Conservation (phyloP, 129 eudicot genomes). For the Artemisia tridentata region DNA sequence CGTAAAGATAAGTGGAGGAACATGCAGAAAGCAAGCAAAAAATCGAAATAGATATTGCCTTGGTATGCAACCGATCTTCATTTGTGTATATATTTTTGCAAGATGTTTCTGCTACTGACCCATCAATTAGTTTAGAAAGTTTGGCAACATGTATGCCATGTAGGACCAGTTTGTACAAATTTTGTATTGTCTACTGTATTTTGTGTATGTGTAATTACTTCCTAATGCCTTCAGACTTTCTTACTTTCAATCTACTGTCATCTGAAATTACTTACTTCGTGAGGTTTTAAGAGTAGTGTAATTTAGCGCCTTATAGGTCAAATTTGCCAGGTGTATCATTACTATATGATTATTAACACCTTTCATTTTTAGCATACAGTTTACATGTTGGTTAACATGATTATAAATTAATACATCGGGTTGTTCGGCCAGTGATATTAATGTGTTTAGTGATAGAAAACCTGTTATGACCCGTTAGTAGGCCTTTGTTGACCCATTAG, state of each 20-base stretch:
- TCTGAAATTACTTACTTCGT: background rate
- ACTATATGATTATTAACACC: too few species aligned
- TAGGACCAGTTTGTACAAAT: too few species aligned
- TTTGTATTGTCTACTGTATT: too few species aligned
- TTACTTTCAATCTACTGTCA: background rate
- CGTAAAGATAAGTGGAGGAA: too few species aligned
- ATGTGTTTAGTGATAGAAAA: background rate
- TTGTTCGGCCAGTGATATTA: background rate
- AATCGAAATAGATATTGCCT: background rate
- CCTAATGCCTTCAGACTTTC: too few species aligned
- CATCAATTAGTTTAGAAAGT: background rate
- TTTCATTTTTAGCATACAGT: too few species aligned
- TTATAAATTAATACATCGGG: background rate
- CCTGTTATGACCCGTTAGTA: background rate
- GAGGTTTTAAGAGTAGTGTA: too few species aligned
- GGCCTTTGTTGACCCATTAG: background rate
- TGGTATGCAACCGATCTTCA: conserved; percentile 5
- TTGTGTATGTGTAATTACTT: too few species aligned
- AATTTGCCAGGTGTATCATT: too few species aligned
- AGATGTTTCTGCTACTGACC: too few species aligned
- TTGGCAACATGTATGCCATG: too few species aligned
- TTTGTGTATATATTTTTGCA: background rate
- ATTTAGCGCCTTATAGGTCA: too few species aligned
- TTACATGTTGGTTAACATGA: background rate
- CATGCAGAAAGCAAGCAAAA: conserved; percentile 34